Base-by-base conservation (phyloP, 108 stramenopile species). In the Nitzschia sp. region DNA sequence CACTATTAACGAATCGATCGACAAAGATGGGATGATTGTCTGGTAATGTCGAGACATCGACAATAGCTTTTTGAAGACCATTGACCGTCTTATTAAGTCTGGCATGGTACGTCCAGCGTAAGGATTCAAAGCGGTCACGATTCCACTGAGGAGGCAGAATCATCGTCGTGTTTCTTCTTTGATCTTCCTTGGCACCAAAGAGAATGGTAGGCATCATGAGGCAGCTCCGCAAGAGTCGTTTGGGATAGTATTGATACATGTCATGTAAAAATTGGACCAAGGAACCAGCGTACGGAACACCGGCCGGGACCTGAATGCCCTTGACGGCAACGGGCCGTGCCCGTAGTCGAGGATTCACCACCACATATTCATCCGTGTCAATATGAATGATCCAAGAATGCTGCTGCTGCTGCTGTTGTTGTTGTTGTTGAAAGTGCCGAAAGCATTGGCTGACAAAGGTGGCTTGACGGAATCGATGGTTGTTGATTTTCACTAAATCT, bases 311-410 rank as follows among this genome's bases (percentile, higher is more conserved):
- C 8, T 52, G 13, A 17, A 23, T 5, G n/a, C 23, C 50, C n/a
- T 52, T 8, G 25, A 53, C 22, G 57, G n/a, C 28, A 2, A 30
- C n/a, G n/a, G 3, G 29, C n/a, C 6, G 57, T 8, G 30, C 25
- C 17, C 21, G 50, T n/a, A 32, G n/a, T 31, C 57, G n/a, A 2
- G 72, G 78, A 71, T 84, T 87, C 25, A 76, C 55, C 16, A 72
- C 71, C 4, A 89, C 64, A 48, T 82, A 89, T 69, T 89, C 88
- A 56, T 89, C 88, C 5, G 85, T 73, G 56, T 89, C 88, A 35
- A 76, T 76, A 1, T 17, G 52, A 16, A 1, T 15, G 27, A 32
- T 44, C 38, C 38, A 29, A 0, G n/a, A 13, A 47, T 58, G 26
- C 23, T 65, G 17, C 3, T 34, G 57, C 33, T 58, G 28, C 17